These are phyloP conservation scores for Penicillium pancosmium DNA, from an alignment of 495 filamentous ascomycete genomes.

Conservation along the genomic window DNA sequence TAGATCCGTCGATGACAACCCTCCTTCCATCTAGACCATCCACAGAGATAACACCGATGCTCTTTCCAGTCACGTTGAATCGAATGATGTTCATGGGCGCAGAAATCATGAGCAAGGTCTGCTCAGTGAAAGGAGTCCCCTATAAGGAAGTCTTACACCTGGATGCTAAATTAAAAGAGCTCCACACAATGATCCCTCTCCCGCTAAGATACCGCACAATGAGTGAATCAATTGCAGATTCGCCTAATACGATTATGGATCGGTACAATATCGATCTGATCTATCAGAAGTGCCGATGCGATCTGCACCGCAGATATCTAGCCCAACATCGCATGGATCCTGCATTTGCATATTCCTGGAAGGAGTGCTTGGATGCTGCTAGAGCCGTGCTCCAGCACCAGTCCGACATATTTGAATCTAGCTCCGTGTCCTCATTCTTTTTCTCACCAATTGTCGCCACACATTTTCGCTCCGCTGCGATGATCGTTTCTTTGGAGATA, in stretches of 20 bases:
- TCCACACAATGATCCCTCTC: conserved; percentile 63
- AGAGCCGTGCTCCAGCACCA: conserved; percentile 73
- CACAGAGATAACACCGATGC: conserved; percentile 28
- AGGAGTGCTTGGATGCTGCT: conserved; percentile 75
- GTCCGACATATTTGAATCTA: conserved; percentile 70
- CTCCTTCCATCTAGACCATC: conserved; percentile 31
- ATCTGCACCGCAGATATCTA: conserved; percentile 81
- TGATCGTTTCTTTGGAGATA: conserved; percentile 27
- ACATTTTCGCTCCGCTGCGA: conserved; percentile 23
- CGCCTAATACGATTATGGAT: conserved; percentile 75
- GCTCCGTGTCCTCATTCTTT: conserved; percentile 47
- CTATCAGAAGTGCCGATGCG: conserved; percentile 75
- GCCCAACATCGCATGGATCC: conserved; percentile 65
- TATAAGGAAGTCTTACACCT: conserved; percentile 78
- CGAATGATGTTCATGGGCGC: conserved; percentile 36
- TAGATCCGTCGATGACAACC: conserved; percentile 28
- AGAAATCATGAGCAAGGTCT: conserved; percentile 40
- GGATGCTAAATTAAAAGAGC: conserved; percentile 67
- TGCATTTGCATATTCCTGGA: conserved; percentile 71
- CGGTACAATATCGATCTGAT: conserved; percentile 77
- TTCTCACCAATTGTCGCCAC: conserved; percentile 22
- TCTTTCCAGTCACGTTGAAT: conserved; percentile 34
- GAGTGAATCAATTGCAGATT: conserved; percentile 69
- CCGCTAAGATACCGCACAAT: conserved; percentile 68
- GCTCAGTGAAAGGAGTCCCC: conserved; percentile 37